These are phyloP conservation scores for Boletus vinaceobasis DNA, from an alignment of 768 basidiomycete genomes.

Conservation along the genomic window DNA sequence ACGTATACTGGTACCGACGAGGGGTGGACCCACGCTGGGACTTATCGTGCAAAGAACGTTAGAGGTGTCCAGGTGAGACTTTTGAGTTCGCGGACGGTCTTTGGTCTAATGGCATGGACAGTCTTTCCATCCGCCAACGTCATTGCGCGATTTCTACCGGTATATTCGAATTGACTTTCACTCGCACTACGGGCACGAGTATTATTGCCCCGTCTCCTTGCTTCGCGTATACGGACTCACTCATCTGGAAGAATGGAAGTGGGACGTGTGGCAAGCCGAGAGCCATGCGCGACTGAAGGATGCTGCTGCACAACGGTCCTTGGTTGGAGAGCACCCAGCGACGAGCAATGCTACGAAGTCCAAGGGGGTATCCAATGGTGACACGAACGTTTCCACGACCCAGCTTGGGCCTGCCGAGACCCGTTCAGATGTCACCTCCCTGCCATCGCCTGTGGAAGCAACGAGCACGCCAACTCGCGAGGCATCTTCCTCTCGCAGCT, in stretches of 20 bases:
- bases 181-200: conserved; percentile 91
- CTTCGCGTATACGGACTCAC: conserved; percentile 94
- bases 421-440: background rate
- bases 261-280: conserved; percentile 79
- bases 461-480: background rate
- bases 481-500: background rate
- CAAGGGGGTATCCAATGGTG: background rate
- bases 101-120: conserved; percentile 24
- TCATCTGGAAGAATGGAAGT: conserved; percentile 94
- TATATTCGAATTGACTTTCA: conserved; percentile 93
- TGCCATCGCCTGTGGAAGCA: background rate
- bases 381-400: conserved; percentile 2
- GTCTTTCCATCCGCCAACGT: conserved; percentile 76
- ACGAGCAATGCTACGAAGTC: background rate
- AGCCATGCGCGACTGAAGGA: conserved; percentile 48
- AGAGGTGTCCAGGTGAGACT: conserved; percentile 81
- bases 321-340: conserved; percentile 22
- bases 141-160: conserved; percentile 82
- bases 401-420: background rate
- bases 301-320: conserved; percentile 5
- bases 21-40: conserved; percentile 72
- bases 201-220: conserved; percentile 92
- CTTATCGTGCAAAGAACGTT: conserved; percentile 82
- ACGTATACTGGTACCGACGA: conserved; percentile 61
- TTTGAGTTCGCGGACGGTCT: background rate